phyloP scores from a whole-genome alignment of 345 rosid genomes.

The Salix viminalis region DNA sequence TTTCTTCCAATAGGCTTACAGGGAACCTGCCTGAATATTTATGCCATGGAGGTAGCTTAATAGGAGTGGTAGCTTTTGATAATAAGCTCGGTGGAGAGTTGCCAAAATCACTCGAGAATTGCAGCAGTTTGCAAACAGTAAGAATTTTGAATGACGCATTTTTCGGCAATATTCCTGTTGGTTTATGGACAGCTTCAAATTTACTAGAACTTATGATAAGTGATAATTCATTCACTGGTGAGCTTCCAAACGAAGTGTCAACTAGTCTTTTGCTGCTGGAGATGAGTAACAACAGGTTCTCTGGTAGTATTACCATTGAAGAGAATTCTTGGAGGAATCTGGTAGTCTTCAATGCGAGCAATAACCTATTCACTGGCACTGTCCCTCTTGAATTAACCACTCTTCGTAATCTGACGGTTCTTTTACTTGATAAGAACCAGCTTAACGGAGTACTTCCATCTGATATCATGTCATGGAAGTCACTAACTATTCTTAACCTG shows the following conservation, averaged over 20 bases:
- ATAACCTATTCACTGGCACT: slow-evolving; percentile 43
- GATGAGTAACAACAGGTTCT: slow-evolving; percentile 46
- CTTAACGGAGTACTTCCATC: slow-evolving; percentile 47
- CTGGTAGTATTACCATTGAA: slow-evolving; percentile 37
- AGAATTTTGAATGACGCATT: slow-evolving; percentile 28
- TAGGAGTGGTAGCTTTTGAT: slow-evolving; percentile 35
- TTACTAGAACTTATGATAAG: slow-evolving; percentile 20
- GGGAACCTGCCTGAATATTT: slow-evolving; percentile 49
- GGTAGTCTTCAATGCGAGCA: slow-evolving; percentile 38
- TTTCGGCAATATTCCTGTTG: slow-evolving; percentile 42
- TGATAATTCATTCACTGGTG: slow-evolving; percentile 40
- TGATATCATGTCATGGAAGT: slow-evolving; percentile 39
- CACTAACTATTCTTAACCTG: slow-evolving; percentile 30
- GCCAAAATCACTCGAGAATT: slow-evolving; percentile 48
- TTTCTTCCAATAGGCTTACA: slow-evolving; percentile 31
- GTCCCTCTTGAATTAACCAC: slow-evolving; percentile 43
- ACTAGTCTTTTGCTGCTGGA: slow-evolving; percentile 26
- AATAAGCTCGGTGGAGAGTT: slow-evolving; percentile 51
- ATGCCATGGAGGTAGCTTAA: slow-evolving; percentile 38
- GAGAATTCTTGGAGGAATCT: slow-evolving; percentile 35
- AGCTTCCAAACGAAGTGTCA: slow-evolving; percentile 43
- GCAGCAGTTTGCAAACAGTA: slow-evolving; percentile 18
- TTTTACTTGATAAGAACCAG: slow-evolving; percentile 48
- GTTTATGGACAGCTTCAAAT: slow-evolving; percentile 39
- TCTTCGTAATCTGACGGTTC: slow-evolving; percentile 28